Evolutionary conservation across 495 filamentous ascomycete species (phyloP), one percentile per base, ranked within the genome.

Genomic region (Glutinoglossum americanum): DNA sequence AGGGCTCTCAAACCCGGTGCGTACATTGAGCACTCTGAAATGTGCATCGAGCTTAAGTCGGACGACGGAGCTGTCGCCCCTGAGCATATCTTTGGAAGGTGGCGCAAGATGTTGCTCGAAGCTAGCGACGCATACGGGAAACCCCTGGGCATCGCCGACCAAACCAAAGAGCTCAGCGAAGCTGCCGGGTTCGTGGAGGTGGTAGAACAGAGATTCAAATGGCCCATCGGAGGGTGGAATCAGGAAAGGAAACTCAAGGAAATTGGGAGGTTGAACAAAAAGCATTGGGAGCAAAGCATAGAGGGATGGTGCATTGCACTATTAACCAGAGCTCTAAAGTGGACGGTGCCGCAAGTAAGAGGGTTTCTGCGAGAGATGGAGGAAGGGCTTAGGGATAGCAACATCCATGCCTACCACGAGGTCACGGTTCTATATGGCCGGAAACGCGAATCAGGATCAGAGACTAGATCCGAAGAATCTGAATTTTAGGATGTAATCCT

Each of bases 221-320:
- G 83, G 61, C 84, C 83, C 11, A 72, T 83, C 58, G 81, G 81
- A 0, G 72, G 74, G 0, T 87, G 84, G 83, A 71, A 81, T 5
- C 76, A 71, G 63, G 80, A 85, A 59, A 74, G 71, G 49, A 70
- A 73, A 13, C 63, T 84, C 62, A 84, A 81, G 65, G 74, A 76
- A 59, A 77, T 85, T 30, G 83, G 83, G 62, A 70, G 72, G 58
- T 79, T 74, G 48, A 80, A 83, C 55, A 62, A 79, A 45, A 60
- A 79, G 2, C 76, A 83, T 61, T 79, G 81, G 19, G 66, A 81
- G 48, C 70, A 79, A 60, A 77, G 80, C 6, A 77, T 83, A 59
- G 80, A 71, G 44, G 71, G 73, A 8, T 77, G 74, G 63, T 69
- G 67, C 1, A 66, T 82, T 45, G 79, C 78, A 11, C 74, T 81